These are phyloP conservation scores for Kodamaea restingae DNA, from an alignment of 805 yeast species.

Conservation along the genomic window DNA sequence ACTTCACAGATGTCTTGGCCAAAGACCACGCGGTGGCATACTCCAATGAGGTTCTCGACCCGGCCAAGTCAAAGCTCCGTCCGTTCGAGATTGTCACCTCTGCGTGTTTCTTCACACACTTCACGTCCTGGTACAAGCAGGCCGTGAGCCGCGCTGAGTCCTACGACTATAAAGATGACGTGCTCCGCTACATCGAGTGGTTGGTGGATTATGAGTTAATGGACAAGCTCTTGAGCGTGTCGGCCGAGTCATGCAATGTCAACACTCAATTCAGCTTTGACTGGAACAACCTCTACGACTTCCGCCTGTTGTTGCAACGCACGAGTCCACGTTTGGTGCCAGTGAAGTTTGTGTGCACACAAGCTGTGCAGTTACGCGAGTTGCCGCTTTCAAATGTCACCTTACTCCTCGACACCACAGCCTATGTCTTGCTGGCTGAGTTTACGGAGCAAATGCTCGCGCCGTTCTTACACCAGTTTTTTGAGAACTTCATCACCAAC, in stretches of 20 bases:
- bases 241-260: constrained; percentile 52
- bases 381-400: constrained; percentile 18
- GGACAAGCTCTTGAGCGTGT: constrained; percentile 58
- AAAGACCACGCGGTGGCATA: constrained; percentile 22
- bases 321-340: constrained; percentile 59
- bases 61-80: constrained; percentile 28
- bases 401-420: constrained; percentile 26
- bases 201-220: constrained; percentile 64
- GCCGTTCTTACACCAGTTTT: constrained; percentile 46
- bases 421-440: constrained; percentile 16
- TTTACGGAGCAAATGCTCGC: constrained; percentile 31
- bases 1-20: constrained; percentile 33
- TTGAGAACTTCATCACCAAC: constrained; percentile 54
- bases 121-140: constrained; percentile 65
- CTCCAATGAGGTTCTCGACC: constrained; percentile 24
- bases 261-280: constrained; percentile 33
- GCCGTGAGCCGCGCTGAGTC: constrained; percentile 36
- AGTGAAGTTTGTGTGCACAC: constrained; percentile 48
- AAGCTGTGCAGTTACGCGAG: constrained; percentile 25
- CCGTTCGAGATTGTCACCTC: constrained; percentile 43
- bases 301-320: constrained; percentile 61
- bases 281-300: constrained; percentile 54
- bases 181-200: constrained; percentile 55
- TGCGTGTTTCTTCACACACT: constrained; percentile 50
- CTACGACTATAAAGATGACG: constrained; percentile 52